Percentiles rank a stretch among this genome's conserved stretches.
Evolutionary conservation across 179 eudicot species (phyloP).

Genomic region (Gypsophila paniculata): DNA sequence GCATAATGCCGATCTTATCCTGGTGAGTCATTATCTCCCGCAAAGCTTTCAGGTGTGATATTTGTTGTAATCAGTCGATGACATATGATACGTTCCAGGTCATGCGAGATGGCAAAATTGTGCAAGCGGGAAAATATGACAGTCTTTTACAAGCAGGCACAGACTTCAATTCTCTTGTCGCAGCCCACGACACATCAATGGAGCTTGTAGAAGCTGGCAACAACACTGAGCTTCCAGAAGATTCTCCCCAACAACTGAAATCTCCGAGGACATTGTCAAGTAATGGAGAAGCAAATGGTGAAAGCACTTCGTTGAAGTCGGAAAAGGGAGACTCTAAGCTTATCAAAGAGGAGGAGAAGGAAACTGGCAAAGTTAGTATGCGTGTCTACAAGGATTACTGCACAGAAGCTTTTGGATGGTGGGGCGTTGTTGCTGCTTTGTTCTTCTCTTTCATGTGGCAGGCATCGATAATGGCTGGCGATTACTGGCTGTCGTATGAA

Average conservation of each 20-base stretch:
- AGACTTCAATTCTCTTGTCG: conserved; percentile 69
- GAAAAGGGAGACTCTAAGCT: conserved; percentile 55
- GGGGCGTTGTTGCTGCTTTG: conserved; percentile 56
- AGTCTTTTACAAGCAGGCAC: conserved; percentile 51
- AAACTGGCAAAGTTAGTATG: conserved; percentile 72
- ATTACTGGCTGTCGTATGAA: conserved; percentile 93
- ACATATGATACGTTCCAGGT: conserved; percentile 42
- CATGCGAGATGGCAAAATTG: conserved; percentile 86
- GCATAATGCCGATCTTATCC: conserved; percentile 79
- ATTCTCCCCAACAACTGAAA: conserved; percentile 36
- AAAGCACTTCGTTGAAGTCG: conserved; percentile 29
- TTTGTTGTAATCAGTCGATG: neutral
- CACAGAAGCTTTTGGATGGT: conserved; percentile 95
- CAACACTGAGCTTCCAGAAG: conserved; percentile 22
- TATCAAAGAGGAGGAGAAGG: conserved; percentile 84
- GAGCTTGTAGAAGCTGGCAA: conserved; percentile 68
- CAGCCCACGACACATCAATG: conserved; percentile 90
- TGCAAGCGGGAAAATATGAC: conserved; percentile 79
- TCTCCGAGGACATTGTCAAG: conserved; percentile 32
- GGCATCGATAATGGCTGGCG: conserved; percentile 65
- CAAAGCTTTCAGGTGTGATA: neutral
- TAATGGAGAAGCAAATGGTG: conserved; percentile 40
- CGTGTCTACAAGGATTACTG: conserved; percentile 65
- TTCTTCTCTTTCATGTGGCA: conserved; percentile 64
- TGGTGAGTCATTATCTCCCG: conserved; percentile 40